These are phyloP conservation scores for Xylaria grammica DNA, from an alignment of 495 filamentous ascomycete species.

Conservation along the genomic window DNA sequence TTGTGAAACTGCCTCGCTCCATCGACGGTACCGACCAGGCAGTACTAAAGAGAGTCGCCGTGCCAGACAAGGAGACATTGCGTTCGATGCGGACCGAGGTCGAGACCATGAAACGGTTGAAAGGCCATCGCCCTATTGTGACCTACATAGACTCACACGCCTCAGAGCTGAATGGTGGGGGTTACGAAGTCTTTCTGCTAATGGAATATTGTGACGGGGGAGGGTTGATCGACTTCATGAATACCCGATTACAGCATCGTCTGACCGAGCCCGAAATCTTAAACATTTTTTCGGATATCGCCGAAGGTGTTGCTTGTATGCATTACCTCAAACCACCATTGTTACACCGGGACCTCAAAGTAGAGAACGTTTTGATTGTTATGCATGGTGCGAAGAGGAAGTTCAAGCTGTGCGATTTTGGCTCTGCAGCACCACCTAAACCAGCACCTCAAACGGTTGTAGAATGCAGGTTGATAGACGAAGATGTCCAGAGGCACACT, in stretches of 20 bases:
- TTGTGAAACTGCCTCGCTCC: conserved; percentile 80
- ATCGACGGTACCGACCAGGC: conserved; percentile 83
- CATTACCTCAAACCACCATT: conserved; percentile 96
- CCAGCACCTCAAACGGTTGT: conserved; percentile 82
- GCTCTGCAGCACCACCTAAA: conserved; percentile 82
- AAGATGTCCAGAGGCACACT: conserved; percentile 96
- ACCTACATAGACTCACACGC: conserved; percentile 98
- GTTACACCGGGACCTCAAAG: conserved; percentile 93
- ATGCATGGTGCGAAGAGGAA: conserved; percentile 59
- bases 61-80: conserved; percentile 91
- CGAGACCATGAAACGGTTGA: conserved; percentile 98
- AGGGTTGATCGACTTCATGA: conserved; percentile 99
- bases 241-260: conserved; percentile 93
- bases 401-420: conserved; percentile 99
- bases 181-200: conserved; percentile 96
- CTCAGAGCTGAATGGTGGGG: conserved; percentile 86
- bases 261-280: conserved; percentile 97
- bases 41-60: conserved; percentile 95
- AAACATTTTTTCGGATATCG: conserved; percentile 93
- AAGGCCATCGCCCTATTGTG: conserved; percentile 94
- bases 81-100: conserved; percentile 98
- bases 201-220: conserved; percentile 92
- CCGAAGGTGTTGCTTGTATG: conserved; percentile 98
- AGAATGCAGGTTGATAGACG: conserved; percentile 90
- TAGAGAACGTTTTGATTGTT: conserved; percentile 96